Conservation (phyloP, 768 basidiomycete genomes). For the Podaxis carcinomalis region DNA sequence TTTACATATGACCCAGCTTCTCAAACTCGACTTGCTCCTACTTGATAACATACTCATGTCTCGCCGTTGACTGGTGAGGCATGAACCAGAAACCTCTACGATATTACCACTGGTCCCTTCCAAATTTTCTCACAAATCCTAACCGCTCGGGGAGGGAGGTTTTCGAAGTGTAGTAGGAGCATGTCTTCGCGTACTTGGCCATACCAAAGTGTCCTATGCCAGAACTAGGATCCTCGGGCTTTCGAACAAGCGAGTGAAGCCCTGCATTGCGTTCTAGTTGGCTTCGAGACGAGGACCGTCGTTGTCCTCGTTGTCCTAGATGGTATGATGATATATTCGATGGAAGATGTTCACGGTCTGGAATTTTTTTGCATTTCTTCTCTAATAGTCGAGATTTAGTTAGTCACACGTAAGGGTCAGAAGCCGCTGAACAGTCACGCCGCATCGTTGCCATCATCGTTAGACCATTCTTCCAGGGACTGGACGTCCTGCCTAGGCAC, state of each 20-base stretch:
- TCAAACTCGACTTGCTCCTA: neutral
- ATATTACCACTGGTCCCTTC: neutral
- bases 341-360: neutral
- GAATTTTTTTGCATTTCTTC: neutral
- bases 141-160: too few relatives aligned
- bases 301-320: neutral
- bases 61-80: too few relatives aligned
- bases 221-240: neutral
- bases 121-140: neutral
- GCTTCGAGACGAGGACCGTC: neutral
- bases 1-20: neutral
- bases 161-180: neutral
- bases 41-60: neutral
- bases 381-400: neutral
- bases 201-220: neutral
- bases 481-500: too few relatives aligned
- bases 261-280: neutral
- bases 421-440: too few relatives aligned
- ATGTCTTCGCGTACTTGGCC: neutral
- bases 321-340: neutral
- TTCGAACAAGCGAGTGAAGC: neutral
- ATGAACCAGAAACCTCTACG: neutral
- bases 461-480: too few relatives aligned
- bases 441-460: too few relatives aligned
- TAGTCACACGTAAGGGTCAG: too few relatives aligned